Conservation (phyloP, 2,329 filamentous ascomycete genomes). For the Microsporum ferrugineum region DNA sequence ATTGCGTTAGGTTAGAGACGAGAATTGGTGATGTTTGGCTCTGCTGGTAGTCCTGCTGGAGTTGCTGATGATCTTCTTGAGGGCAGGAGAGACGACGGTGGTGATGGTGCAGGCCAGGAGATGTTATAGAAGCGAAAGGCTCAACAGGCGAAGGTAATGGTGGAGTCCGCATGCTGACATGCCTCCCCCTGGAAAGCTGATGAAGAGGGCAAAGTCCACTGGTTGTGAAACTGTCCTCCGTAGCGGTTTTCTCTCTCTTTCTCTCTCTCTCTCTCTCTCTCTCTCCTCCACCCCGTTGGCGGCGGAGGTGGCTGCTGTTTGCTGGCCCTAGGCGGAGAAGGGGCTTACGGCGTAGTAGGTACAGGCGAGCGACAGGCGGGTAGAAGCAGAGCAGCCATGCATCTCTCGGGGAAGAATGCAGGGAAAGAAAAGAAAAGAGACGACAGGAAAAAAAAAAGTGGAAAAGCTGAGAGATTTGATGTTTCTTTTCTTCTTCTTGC, state of each 20-base stretch:
- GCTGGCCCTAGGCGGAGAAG: neutral
- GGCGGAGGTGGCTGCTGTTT: neutral
- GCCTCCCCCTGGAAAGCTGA: slow-evolving; percentile 22
- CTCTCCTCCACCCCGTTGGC: neutral
- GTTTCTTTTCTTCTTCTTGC: neutral
- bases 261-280: neutral
- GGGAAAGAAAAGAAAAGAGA: neutral
- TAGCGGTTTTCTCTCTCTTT: neutral
- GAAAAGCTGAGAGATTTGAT: neutral
- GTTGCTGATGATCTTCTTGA: neutral
- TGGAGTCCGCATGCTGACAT: slow-evolving; percentile 30
- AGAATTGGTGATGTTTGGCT: neutral
- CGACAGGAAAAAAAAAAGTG: neutral
- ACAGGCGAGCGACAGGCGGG: neutral
- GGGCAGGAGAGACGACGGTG: slow-evolving; percentile 7
- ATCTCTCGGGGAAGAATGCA: neutral
- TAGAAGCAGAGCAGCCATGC: neutral
- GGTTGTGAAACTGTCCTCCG: neutral
- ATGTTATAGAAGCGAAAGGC: slow-evolving; percentile 21
- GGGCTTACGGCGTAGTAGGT: neutral
- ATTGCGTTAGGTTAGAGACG: slow-evolving; percentile 14
- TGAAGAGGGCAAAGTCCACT: too few relatives aligned
- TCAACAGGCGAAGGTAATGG: slow-evolving; percentile 31
- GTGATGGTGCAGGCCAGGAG: slow-evolving; percentile 9
- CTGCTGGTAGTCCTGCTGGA: neutral